Evolutionary conservation across 352 stramenopile species (phyloP).

Genomic region (Lagenidium giganteum): DNA sequence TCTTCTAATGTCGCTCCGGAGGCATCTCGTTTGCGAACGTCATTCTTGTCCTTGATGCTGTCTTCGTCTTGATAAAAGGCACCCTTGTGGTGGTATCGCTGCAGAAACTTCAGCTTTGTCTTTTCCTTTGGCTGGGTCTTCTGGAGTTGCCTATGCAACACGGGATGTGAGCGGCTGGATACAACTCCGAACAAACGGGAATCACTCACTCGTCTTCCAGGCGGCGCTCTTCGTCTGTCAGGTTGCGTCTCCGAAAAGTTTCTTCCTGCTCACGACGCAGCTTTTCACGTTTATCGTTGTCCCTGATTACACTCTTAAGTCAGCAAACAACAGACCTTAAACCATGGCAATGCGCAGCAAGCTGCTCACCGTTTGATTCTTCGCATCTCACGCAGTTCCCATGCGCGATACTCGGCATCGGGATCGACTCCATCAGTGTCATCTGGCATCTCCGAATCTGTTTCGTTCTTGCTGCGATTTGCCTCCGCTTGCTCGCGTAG

Average conservation of each 20-base stretch:
- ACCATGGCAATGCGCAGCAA: background rate
- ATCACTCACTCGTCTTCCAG: conserved; percentile 84
- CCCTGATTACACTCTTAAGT: conserved; percentile 26
- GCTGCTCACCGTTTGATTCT: conserved; percentile 81
- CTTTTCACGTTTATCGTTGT: conserved; percentile 79
- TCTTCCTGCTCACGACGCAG: conserved; percentile 84
- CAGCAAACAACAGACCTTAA: conserved; percentile 1
- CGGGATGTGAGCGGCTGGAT: background rate
- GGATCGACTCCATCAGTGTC: conserved; percentile 88
- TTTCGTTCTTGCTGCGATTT: too few species aligned
- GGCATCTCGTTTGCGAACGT: conserved; percentile 90
- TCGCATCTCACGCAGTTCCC: conserved; percentile 92
- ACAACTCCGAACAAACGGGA: background rate
- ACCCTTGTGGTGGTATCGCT: conserved; percentile 99
- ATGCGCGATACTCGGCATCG: conserved; percentile 89
- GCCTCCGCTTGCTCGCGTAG: conserved; percentile 44
- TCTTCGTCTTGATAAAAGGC: conserved; percentile 97
- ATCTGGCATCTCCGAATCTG: conserved; percentile 86
- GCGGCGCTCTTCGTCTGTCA: conserved; percentile 95
- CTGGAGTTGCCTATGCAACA: conserved; percentile 59
- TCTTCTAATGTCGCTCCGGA: conserved; percentile 88
- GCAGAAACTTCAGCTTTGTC: conserved; percentile 92
- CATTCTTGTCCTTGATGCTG: conserved; percentile 82
- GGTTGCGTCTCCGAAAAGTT: conserved; percentile 77
- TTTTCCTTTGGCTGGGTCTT: conserved; percentile 79